Evolutionary conservation across 768 basidiomycete genomes (phyloP), one percentile per base, ranked within the genome.

Genomic region (Hydnomerulius pinastri): DNA sequence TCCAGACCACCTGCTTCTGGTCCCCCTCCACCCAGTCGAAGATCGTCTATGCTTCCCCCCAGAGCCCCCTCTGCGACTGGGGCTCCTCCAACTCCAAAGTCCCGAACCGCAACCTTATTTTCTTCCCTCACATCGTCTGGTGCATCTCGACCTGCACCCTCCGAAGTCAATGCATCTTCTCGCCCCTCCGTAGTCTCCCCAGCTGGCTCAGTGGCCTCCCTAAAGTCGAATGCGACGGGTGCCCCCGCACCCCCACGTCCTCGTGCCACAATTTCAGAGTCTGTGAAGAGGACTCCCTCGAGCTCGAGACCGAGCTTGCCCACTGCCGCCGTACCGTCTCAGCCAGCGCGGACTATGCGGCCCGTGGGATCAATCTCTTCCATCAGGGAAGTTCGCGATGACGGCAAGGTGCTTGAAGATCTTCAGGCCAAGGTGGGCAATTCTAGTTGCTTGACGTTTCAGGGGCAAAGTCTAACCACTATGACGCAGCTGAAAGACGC

Each of bases 261-360:
- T 50, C 83, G 86, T 55, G 82, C 86, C 20, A 76, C 82, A 13
- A 76, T 90, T 33, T 82, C 87, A 13, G 88, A 87, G 21, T 80
- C 79, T 23, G 76, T 80, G 29, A 85, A 75, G 69, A 80, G 79
- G 58, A 65, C 79, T 6, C 68, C 70, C 29, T 56, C 72, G 21
- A 67, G 70, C 21, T 70, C 79, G 20, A 72, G 76, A 28, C 71
- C 72, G 49, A 81, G 70, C 59, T 51, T 79, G 30, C 59, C 71
- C 11, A 59, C 56, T 15, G 42, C 46, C 18, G 39, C 53, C 17
- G 53, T 25, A 15, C 58, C 69, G 18, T 59, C 65, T n/a, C 42
- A 63, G 7, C 62, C 72, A 12, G 48, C 78, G 23, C 79, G 73
- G 48, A 53, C 80, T 35, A 65, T 78, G 47, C 75, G 80, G 15